Base-by-base conservation (phyloP, 2,329 filamentous ascomycete species). In the Stagonosporopsis chrysanthemi region DNA sequence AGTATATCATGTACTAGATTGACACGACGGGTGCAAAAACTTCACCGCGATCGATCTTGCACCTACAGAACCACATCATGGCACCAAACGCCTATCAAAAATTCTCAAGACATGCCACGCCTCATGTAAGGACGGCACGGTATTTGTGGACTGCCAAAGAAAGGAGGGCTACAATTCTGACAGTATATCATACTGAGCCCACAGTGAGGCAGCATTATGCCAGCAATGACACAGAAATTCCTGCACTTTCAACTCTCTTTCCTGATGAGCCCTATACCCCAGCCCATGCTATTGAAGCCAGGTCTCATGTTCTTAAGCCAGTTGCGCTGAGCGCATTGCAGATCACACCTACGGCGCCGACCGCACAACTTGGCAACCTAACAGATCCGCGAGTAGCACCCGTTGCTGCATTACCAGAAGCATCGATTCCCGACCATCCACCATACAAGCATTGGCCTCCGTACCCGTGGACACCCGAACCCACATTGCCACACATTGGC, bases 381-480 rank as follows among this genome's bases (percentile, higher is more conserved):
- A 11, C 29, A 31, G 12, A 11, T 7, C 29, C 8, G 11, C 29
- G 4, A 31, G 29, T 31, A 11, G 12, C 29, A 31, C 9, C 9
- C 14, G 29, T 31, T 14, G 29, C 12, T 31, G 29, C 35, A 38
- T 17, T 15, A 11, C 15, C n/a, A 6, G 23, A 3, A n/a, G 22
- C 23, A 42, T 15, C 39, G 22, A 42, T 6, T 26, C 39, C 5
- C 14, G 23, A 19, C 6, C 7, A n/a, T 2, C 3, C 22, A 14
- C 43, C 31, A n/a, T 46, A 46, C 31, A n/a, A 23, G 15, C 43
- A 46, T 19, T 46, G 43, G 43, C 22, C 43, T 26, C 15, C 22
- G 8, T 23, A 15, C 4, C 43, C 43, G 11, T 36, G 43, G 43
- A 6, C 12, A 6, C 31, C 14, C 4, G 43, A 36, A 9, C 43